Evolutionary conservation across 768 basidiomycete genomes (phyloP), one percentile per base, ranked within the genome.

Genomic region (Mrakia blollopis): DNA sequence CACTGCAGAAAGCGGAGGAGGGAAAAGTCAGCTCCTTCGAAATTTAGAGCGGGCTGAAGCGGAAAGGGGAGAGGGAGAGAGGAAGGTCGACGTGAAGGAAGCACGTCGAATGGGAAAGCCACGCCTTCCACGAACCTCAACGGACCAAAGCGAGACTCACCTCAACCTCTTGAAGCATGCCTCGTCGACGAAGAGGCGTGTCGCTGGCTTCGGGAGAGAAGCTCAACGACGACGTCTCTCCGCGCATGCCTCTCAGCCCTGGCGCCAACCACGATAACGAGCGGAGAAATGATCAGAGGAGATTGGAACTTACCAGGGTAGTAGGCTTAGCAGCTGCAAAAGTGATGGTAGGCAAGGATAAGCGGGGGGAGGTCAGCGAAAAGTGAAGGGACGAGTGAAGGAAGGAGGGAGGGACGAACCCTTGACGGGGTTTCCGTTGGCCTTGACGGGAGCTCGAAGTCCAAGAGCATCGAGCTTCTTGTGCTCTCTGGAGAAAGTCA

Each of bases 401-500:
- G 25, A 57, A 10, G 57, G 28, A 57, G 57, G 23, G 57, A 57
- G 16, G 14, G 14, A 57, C 57, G 23, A 28, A 57, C 57, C 65
- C 65, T 68, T 68, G 65, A 68, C 65, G 25, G 65, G 65, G 35
- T 35, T 68, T 25, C 65, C 65, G 65, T 68, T 68, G 35, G 65
- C 35, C 35, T 68, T 35, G 25, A 68, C 65, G 65, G 65, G 35
- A 68, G 65, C 65, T 68, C 65, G 65, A 30, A 68, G 65, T 68
- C 65, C 65, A 25, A 68, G 65, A 13, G 63, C 63, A 30, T 65
- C 63, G 5, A 65, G 63, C 37, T 65, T 65, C 37, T 65, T 65
- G 63, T 65, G 63, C 37, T 65, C 63, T 35, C 63, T 62, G 61
- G 23, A 13, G 13, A 35, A 16, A 1, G 3, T 28, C 4, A 13